Conservation (phyloP, 164 flowering plant genomes). For the Vitis amurensis region DNA sequence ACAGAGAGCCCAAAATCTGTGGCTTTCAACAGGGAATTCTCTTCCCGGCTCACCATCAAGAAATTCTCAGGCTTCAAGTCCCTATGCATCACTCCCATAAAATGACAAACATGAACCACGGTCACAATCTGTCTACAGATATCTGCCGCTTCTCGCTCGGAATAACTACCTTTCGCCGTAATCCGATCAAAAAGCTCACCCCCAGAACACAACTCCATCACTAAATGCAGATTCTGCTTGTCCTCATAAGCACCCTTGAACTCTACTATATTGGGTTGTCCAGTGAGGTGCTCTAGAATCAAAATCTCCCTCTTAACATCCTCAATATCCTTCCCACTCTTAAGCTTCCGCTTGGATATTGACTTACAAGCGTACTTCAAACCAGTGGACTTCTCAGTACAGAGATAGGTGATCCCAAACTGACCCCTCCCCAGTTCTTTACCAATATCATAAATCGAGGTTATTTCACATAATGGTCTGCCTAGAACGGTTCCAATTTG, state of each 20-base stretch:
- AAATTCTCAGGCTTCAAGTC: slow-evolving; percentile 96
- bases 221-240: slow-evolving; percentile 51
- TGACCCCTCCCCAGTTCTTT: slow-evolving; percentile 84
- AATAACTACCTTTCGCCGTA: slow-evolving; percentile 53
- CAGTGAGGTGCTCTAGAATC: slow-evolving; percentile 69
- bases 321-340: slow-evolving; percentile 42
- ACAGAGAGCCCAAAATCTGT: slow-evolving; percentile 91
- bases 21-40: slow-evolving; percentile 63
- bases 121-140: slow-evolving; percentile 70
- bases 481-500: slow-evolving; percentile 46
- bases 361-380: slow-evolving; percentile 76
- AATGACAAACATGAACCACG: slow-evolving; percentile 89
- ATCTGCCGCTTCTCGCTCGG: slow-evolving; percentile 73
- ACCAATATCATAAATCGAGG: slow-evolving; percentile 42
- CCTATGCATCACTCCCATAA: slow-evolving; percentile 94
- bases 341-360: slow-evolving; percentile 65
- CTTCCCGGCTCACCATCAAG: slow-evolving; percentile 55
- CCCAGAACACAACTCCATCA: slow-evolving; percentile 91
- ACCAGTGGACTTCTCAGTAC: slow-evolving; percentile 63
- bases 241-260: slow-evolving; percentile 88
- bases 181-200: slow-evolving; percentile 92
- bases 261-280: slow-evolving; percentile 88
- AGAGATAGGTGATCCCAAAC: slow-evolving; percentile 75
- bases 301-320: slow-evolving; percentile 74
- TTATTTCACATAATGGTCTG: slow-evolving; percentile 49